A percentile compares a stretch with the other conserved stretches of the same genome.
phyloP scores from a whole-genome alignment of 495 filamentous ascomycete genomes.

The Aspergillus olivimuriae region DNA sequence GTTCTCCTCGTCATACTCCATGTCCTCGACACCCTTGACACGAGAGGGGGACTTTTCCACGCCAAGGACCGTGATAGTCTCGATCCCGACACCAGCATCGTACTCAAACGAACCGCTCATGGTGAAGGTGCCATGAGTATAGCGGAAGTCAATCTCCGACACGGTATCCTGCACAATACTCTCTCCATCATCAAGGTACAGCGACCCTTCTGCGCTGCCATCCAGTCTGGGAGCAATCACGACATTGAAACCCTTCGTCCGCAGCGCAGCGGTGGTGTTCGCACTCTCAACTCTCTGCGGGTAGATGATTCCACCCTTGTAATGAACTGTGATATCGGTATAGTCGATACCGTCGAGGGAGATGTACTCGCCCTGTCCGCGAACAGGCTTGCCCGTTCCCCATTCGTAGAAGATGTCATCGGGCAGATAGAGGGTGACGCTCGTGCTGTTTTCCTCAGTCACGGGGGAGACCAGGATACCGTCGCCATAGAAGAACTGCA shows the following conservation, averaged over 20 bases:
- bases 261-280: neutral
- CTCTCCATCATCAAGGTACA: neutral
- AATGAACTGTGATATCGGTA: neutral
- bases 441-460: neutral
- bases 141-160: neutral
- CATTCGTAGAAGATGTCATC: neutral
- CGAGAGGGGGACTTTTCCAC: conserved; percentile 5
- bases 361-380: neutral
- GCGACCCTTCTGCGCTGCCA: neutral
- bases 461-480: neutral
- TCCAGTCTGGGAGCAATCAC: neutral
- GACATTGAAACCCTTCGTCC: neutral
- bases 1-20: conserved; percentile 13
- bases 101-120: neutral
- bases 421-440: neutral
- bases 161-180: neutral
- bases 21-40: conserved; percentile 3
- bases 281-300: neutral
- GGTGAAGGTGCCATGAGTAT: neutral
- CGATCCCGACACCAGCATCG: neutral
- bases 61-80: neutral
- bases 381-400: neutral
- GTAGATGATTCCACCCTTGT: neutral
- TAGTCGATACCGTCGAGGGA: neutral
- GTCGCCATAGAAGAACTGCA: neutral